Percentiles rank a stretch among this genome's conserved stretches.
Evolutionary conservation across 2,329 filamentous ascomycete species (phyloP).

Genomic region (Plenodomus biglobosus): DNA sequence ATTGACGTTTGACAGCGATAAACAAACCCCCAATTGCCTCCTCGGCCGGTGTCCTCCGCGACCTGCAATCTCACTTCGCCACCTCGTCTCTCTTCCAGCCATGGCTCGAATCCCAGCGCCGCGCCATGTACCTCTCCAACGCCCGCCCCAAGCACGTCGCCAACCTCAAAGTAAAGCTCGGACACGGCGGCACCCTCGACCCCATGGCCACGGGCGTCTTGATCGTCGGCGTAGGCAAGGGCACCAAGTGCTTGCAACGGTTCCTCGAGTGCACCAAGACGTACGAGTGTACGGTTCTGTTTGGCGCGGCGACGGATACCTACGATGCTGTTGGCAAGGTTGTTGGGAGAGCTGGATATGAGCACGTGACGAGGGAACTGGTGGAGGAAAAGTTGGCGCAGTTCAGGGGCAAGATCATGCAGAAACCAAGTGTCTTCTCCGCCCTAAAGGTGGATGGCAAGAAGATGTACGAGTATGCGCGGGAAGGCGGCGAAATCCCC

Average conservation of each 20-base stretch:
- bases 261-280: conserved; percentile 90
- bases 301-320: conserved; percentile 88
- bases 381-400: conserved; percentile 74
- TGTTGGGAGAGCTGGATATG: conserved; percentile 71
- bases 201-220: conserved; percentile 92
- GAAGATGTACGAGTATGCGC: conserved; percentile 91
- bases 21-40: conserved; percentile 87
- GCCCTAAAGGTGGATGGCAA: conserved; percentile 93
- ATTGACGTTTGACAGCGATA: conserved; percentile 62
- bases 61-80: conserved; percentile 82
- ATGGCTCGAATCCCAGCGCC: conserved; percentile 67
- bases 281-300: conserved; percentile 86
- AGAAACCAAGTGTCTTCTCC: conserved; percentile 90
- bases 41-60: conserved; percentile 87
- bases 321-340: conserved; percentile 88
- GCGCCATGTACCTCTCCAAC: conserved; percentile 57
- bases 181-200: conserved; percentile 93
- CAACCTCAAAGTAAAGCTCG: conserved; percentile 76
- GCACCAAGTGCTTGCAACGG: conserved; percentile 76
- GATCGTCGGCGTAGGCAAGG: conserved; percentile 81
- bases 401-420: conserved; percentile 82
- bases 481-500: conserved; percentile 84
- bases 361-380: conserved; percentile 75
- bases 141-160: conserved; percentile 59
- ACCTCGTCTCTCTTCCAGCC: conserved; percentile 77